Evolutionary conservation across 225 moss, liverwort and hornwort genomes (phyloP), one percentile per base, ranked within the genome.

Genomic region (Climacium dendroides): DNA sequence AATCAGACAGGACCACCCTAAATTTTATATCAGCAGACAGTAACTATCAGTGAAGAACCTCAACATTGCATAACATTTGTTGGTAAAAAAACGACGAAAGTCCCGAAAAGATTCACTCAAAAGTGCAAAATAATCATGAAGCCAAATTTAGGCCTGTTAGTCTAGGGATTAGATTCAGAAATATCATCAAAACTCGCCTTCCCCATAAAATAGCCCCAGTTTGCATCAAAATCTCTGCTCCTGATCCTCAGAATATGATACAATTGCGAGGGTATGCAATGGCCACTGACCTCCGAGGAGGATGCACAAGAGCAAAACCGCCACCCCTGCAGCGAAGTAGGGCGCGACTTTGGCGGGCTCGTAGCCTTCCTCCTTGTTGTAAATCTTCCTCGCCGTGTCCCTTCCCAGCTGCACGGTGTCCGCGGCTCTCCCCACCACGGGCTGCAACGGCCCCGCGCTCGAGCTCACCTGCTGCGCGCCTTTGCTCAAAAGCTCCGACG

Each of bases 311-410:
- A 92, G 80, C 61, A 93, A 73, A 70, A 83, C 78, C 28, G 86
- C 93, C 20, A 78, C 37, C 43, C 86, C 88, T 18, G 82, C 85
- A 23, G 82, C 89, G 79, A 90, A 75, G 86, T 89, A 92, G 24
- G 93, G 92, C 63, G 90, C 90, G 57, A 93, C 81, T 79, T 93
- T 92, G 43, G 90, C 88, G 47, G 93, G 93, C 74, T 93, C 93
- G 41, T 93, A 93, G 17, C 94, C 94, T 88, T 92, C 92, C 91
- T 94, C 94, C 80, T 88, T 91, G 73, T 94, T 92, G 43, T 92
- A 94, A 66, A 94, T 91, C 85, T 92, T 94, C 78, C 88, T 72
- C 13, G 91, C 94, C 48, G 94, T 94, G 29, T 91, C 88, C 53
- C 85, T 87, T 67, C 93, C 93, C 71, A 88, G 82, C 88, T 93